Base-by-base conservation (phyloP, 805 yeast genomes). In the Metschnikowia santaceciliae region DNA sequence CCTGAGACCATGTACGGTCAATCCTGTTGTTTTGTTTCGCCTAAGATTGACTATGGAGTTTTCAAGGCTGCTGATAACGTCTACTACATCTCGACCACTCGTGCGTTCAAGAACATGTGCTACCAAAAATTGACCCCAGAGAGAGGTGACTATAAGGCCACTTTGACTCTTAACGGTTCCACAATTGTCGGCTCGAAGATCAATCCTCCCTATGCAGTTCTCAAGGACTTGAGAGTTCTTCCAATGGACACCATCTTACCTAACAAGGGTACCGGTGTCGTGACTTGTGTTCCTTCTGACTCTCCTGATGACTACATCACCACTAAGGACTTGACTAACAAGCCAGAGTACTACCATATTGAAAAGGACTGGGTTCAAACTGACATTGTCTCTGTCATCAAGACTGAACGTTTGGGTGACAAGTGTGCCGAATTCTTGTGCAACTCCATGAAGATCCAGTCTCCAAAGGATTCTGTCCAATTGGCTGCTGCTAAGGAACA, bases 1-100 rank as follows among this genome's bases (percentile, higher is more conserved):
- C 97, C 99, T 32, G 99, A 94, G 75, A 94, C 99, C 60, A 90
- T 94, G 97, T 91, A 91, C 65, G 98, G 97, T 57, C 98, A 94
- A 77, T 89, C 97, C 4, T 89, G 96, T 78, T 91, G 97, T 80
- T 94, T 92, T 63, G 98, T 94, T 22, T 88, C 96, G 30, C 97
- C 98, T 67, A 90, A 88, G 76, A 89, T 94, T 61, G 82, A 79
- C 42, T 94, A 94, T 66, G 98, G 99, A 67, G 70, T 94, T 47
- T 94, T 88, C 67, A 88, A 89, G 66, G 92, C 90, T 50, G 92
- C 94, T 54, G 75, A 78, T 43, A 81, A 79, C 56, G 85, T 85
- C 61, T 83, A 79, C 71, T 90, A 74, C 72, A 84, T 94, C 66
- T 85, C 94, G 64, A 94, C 99, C 43, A 87, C 88, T 71, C 88